A percentile compares a stretch with the other conserved stretches of the same genome.
phyloP scores from a whole-genome alignment of 208 protist genomes.

The Phytomonas francai region DNA sequence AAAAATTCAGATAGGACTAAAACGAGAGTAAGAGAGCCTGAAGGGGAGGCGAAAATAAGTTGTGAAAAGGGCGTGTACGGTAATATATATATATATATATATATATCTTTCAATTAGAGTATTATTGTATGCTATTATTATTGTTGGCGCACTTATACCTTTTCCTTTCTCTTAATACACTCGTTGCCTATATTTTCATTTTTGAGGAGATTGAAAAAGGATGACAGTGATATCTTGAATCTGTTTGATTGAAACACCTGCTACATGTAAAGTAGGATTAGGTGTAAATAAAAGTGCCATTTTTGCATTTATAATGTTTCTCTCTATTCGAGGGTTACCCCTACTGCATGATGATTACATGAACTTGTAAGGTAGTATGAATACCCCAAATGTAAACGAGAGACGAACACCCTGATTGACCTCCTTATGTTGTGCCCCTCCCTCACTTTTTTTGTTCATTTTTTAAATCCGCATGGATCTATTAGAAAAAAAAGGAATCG shows the following conservation, averaged over 20 bases:
- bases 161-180: neutral
- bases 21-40: neutral
- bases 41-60: neutral
- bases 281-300: neutral
- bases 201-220: neutral
- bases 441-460: slow-evolving; percentile 10
- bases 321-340: neutral
- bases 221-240: neutral
- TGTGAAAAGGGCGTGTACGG: neutral
- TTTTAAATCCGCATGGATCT: neutral
- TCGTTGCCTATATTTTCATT: neutral
- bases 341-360: neutral
- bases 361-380: neutral
- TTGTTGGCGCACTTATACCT: neutral
- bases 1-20: neutral
- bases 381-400: neutral
- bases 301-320: neutral
- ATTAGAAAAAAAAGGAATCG: slow-evolving; percentile 14
- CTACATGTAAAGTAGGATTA: neutral
- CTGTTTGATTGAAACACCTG: neutral
- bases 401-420: neutral
- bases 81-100: neutral
- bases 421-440: neutral
- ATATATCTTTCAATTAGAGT: neutral
- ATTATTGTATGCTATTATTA: neutral